Conservation (phyloP, 139 green algal species). For the Closterium sp. region DNA sequence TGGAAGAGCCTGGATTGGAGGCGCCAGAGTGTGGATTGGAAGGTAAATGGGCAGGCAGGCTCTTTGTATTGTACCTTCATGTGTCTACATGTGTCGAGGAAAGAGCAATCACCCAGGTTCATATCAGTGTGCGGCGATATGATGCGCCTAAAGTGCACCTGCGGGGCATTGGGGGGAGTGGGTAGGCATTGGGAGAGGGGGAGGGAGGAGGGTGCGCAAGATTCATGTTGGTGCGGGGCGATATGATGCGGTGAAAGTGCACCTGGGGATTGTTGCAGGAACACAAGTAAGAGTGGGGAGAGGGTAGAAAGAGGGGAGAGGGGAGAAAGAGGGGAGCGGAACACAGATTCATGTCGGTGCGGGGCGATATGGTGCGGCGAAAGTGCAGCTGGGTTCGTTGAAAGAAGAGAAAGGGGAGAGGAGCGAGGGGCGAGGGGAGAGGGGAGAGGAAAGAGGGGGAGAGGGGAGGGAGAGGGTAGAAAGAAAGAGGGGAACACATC, state of each 20-base stretch:
- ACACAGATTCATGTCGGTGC: no score
- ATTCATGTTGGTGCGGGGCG: slow-evolving; percentile 67
- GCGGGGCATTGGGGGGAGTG: background rate
- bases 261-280: no score
- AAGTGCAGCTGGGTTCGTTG: no score
- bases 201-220: slow-evolving; percentile 35
- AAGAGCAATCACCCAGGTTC: slow-evolving; percentile 78
- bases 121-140: slow-evolving; percentile 73
- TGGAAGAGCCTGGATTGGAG: no score
- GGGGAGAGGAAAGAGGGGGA: background rate
- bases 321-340: no score
- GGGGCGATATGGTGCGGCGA: no score
- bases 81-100: slow-evolving; percentile 80
- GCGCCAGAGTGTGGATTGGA: no score
- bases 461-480: background rate
- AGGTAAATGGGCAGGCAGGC: no score
- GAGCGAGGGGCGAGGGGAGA: background rate
- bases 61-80: no score
- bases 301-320: no score
- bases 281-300: no score
- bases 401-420: no score
- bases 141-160: slow-evolving; percentile 66
- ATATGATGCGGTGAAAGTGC: slow-evolving; percentile 69
- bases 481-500: background rate
- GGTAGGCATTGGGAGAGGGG: background rate